Evolutionary conservation across 2,329 filamentous ascomycete species (phyloP), one percentile per base, ranked within the genome.

Genomic region (Colletotrichum tanaceti): DNA sequence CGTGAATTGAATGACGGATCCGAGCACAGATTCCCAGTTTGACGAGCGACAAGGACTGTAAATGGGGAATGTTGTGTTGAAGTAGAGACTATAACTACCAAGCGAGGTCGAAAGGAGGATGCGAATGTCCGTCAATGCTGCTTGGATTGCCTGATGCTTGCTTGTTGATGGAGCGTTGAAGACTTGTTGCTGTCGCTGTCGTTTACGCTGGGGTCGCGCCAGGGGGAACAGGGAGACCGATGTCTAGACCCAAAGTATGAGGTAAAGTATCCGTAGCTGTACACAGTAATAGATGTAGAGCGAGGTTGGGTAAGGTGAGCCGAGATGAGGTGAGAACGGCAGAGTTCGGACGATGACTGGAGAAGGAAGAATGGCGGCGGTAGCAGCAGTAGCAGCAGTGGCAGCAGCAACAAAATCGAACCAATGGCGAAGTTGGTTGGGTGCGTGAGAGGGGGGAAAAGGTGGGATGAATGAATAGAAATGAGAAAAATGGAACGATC

Each of bases 171-270:
- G 55, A 57, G 20, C 47, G 13, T 44, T 57, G 55, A 61, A 41
- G 65, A 39, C 61, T 49, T 60, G 61, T 60, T 63, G 61, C 58
- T 49, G 62, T 61, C 28, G 28, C 28, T 9, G 28, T 32, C 28
- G 28, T 32, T 32, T 32, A 10, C 9, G 28, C 66, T 46, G 57
- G 66, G 66, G 44, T 66, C 38, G 47, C 28, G 41, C 50, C 50
- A 66, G 53, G 66, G 65, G 63, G 46, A 24, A 35, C 62, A 69
- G 63, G 66, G 57, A 69, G 66, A 61, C 66, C 62, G 66, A 61
- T 69, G 66, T 46, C 57, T 61, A 55, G 65, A 46, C 55, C 66
- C 62, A 68, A 50, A 60, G 57, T 68, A 65, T 57, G 62, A 57
- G 55, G 63, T 65, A 69, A 66, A 50, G 66, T 68, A 59, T 38